Evolutionary conservation across 2,329 filamentous ascomycete species (phyloP).

Genomic region (Botrytis tulipae): DNA sequence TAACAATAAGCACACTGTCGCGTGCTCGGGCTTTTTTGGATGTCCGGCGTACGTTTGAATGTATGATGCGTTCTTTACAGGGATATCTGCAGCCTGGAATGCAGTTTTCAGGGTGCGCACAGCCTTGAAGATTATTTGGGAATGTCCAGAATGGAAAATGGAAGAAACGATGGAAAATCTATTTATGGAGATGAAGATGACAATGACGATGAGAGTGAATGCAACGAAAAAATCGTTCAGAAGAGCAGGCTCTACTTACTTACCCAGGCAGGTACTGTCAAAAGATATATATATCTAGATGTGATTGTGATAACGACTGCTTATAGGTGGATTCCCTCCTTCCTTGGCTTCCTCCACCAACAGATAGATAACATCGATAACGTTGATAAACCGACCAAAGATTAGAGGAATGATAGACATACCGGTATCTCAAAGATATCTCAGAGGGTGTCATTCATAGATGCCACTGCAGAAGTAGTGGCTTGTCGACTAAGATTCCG

Average conservation of each 20-base stretch:
- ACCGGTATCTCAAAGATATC: not conserved
- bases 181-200: not conserved
- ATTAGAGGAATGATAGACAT: not conserved
- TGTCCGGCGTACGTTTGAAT: not conserved
- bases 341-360: not conserved
- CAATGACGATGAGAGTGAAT: not conserved
- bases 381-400: not conserved
- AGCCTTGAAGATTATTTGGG: not conserved
- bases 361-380: not conserved
- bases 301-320: constrained; percentile 3
- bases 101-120: constrained; percentile 5
- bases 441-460: not conserved
- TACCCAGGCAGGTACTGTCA: not conserved
- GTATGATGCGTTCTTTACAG: constrained; percentile 16
- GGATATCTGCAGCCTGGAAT: constrained; percentile 19
- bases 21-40: constrained; percentile 8
- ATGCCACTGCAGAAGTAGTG: not conserved
- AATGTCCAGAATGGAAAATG: not conserved
- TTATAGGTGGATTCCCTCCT: not conserved
- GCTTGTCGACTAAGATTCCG: not conserved
- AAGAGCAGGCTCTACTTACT: not conserved
- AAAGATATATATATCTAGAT: not conserved
- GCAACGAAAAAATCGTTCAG: not conserved
- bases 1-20: constrained; percentile 16
- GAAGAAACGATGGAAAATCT: not conserved